phyloP scores from a whole-genome alignment of 345 rosid genomes.

The Draba incana region DNA sequence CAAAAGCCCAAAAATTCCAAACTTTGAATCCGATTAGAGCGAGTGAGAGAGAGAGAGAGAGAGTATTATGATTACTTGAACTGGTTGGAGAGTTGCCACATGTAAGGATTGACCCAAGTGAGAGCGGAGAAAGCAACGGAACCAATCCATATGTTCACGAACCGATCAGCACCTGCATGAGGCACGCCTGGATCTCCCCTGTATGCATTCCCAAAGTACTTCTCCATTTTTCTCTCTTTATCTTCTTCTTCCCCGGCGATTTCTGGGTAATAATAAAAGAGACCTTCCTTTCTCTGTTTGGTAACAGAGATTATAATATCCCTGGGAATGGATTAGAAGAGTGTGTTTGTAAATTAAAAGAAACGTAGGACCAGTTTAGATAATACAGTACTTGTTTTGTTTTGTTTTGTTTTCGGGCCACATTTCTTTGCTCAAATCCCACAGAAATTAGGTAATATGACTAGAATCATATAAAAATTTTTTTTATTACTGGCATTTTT shows the following conservation, averaged over 20 bases:
- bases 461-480: no score
- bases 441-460: no score
- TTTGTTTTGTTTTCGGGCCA: no score
- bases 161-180: constrained; percentile 72
- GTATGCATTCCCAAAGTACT: constrained; percentile 88
- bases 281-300: constrained; percentile 6
- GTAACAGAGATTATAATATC: constrained; percentile 15
- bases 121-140: constrained; percentile 69
- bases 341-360: no score
- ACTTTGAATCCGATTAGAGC: constrained; percentile 1
- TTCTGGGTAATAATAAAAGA: constrained; percentile 22
- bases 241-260: constrained; percentile 23
- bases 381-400: no score
- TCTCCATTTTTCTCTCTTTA: constrained; percentile 58
- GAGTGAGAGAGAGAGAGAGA: neutral
- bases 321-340: neutral
- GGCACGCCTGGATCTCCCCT: constrained; percentile 97
- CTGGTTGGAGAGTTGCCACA: constrained; percentile 80
- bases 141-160: constrained; percentile 84
- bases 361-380: no score
- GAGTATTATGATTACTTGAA: constrained; percentile 52
- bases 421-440: no score
- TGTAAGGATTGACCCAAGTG: constrained; percentile 72
- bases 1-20: neutral
- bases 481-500: no score